Conservation (phyloP, 1,284 basidiomycete genomes). For the Caloboletus inedulis region DNA sequence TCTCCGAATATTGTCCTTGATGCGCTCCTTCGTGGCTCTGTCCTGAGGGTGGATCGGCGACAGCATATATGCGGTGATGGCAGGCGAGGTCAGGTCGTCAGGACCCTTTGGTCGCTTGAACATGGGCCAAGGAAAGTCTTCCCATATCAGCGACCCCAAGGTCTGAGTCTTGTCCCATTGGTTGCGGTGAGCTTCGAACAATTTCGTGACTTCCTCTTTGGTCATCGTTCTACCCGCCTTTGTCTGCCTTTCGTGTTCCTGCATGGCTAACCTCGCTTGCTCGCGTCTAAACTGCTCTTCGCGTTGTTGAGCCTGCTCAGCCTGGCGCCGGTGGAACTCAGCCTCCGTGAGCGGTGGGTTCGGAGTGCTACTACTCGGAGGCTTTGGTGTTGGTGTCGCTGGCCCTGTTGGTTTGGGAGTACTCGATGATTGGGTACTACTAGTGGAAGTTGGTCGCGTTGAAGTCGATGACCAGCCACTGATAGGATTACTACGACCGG, state of each 20-base stretch:
- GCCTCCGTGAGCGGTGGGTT: slow-evolving; percentile 39
- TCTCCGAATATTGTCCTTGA: slow-evolving; percentile 55
- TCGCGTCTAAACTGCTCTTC: slow-evolving; percentile 59
- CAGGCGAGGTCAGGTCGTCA: slow-evolving; percentile 55
- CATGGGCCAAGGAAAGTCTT: slow-evolving; percentile 69
- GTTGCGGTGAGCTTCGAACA: slow-evolving; percentile 55
- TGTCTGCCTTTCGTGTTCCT: slow-evolving; percentile 42
- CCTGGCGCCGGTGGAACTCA: slow-evolving; percentile 55
- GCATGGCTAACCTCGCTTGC: slow-evolving; percentile 46
- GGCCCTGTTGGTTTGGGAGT: slow-evolving; percentile 31
- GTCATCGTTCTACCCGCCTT: slow-evolving; percentile 45
- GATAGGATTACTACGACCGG: slow-evolving; percentile 25
- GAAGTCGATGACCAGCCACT: slow-evolving; percentile 34
- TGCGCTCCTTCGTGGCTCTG: slow-evolving; percentile 53
- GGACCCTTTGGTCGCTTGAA: slow-evolving; percentile 50
- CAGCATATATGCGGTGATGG: slow-evolving; percentile 58
- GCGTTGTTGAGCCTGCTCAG: slow-evolving; percentile 52
- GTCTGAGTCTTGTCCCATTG: slow-evolving; percentile 51
- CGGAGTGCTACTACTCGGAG: slow-evolving; percentile 17
- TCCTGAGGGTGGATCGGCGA: slow-evolving; percentile 51
- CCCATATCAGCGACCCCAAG: slow-evolving; percentile 44
- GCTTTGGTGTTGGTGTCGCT: slow-evolving; percentile 23
- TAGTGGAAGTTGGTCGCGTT: slow-evolving; percentile 31
- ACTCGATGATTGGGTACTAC: slow-evolving; percentile 33
- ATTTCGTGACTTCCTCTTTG: slow-evolving; percentile 49